Evolutionary conservation across 352 stramenopile species (phyloP).

Genomic region (Plasmopara muralis): DNA sequence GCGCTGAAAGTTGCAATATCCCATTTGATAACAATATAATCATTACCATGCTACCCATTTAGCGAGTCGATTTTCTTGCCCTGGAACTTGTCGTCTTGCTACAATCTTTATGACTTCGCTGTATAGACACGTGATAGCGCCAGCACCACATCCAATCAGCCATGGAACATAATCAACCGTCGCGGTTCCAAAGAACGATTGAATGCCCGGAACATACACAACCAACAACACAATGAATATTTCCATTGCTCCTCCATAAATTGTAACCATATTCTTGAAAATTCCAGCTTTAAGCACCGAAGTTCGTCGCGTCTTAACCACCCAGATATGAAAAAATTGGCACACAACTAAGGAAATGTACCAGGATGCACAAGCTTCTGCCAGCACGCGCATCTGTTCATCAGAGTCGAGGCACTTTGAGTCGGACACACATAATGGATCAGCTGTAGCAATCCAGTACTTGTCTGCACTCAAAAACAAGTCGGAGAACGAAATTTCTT

Average conservation of each 20-base stretch:
- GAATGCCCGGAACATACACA: no score
- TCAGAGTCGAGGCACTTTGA: slow-evolving; percentile 29
- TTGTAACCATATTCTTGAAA: slow-evolving; percentile 73
- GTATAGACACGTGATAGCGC: slow-evolving; percentile 32
- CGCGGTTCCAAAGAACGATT: no score
- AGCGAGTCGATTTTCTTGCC: slow-evolving; percentile 16
- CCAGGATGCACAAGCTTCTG: slow-evolving; percentile 56
- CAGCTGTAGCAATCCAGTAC: slow-evolving; percentile 23
- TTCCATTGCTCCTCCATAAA: slow-evolving; percentile 39
- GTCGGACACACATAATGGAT: slow-evolving; percentile 21
- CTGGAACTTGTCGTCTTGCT: slow-evolving; percentile 16
- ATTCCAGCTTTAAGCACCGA: slow-evolving; percentile 64
- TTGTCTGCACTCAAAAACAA: slow-evolving; percentile 32
- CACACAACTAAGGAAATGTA: slow-evolving; percentile 68
- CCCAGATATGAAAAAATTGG: slow-evolving; percentile 20
- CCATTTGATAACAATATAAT: no score
- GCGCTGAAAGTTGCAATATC: no score
- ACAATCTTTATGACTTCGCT: slow-evolving; percentile 35
- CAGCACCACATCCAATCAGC: slow-evolving; percentile 33
- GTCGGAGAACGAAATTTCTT: slow-evolving; percentile 32
- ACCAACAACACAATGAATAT: slow-evolving; percentile 29
- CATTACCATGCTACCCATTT: slow-evolving; percentile 21
- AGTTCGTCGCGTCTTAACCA: slow-evolving; percentile 5
- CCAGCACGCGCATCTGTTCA: slow-evolving; percentile 44
- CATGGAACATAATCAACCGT: slow-evolving; percentile 38